phyloP scores from a whole-genome alignment of 805 yeast genomes.

The Candida boleticola region DNA sequence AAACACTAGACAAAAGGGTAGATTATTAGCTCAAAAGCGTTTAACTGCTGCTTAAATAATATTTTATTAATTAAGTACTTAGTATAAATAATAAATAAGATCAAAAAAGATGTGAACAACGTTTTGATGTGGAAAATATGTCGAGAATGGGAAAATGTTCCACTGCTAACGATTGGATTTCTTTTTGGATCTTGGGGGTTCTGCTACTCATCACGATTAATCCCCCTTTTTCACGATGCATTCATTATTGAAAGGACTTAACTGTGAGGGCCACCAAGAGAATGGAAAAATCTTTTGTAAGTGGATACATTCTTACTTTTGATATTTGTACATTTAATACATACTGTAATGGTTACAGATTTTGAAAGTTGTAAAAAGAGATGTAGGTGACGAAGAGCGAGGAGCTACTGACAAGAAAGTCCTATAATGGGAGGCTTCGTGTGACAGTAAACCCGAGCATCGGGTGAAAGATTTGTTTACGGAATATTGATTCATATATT shows the following conservation, averaged over 20 bases:
- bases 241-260: too few relatives aligned
- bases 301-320: not conserved
- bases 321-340: constrained; percentile 1
- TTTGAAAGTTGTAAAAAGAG: not conserved
- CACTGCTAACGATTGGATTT: not conserved
- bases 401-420: too few relatives aligned
- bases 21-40: constrained; percentile 86
- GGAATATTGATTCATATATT: too few relatives aligned
- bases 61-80: constrained; percentile 3
- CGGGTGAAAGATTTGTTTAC: too few relatives aligned
- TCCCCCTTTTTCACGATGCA: too few relatives aligned
- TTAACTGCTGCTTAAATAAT: constrained; percentile 52
- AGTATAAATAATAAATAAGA: constrained; percentile 7
- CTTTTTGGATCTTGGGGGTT: too few relatives aligned
- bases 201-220: not conserved
- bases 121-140: constrained; percentile 1
- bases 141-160: not conserved
- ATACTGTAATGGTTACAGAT: not conserved
- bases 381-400: not conserved
- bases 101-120: not conserved
- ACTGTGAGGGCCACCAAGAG: not conserved
- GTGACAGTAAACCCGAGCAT: too few relatives aligned
- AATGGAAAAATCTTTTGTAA: not conserved
- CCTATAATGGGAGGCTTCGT: too few relatives aligned
- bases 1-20: constrained; percentile 89